Evolutionary conservation across 306 rosid species (phyloP).

Genomic region (Begonia loranthoides): DNA sequence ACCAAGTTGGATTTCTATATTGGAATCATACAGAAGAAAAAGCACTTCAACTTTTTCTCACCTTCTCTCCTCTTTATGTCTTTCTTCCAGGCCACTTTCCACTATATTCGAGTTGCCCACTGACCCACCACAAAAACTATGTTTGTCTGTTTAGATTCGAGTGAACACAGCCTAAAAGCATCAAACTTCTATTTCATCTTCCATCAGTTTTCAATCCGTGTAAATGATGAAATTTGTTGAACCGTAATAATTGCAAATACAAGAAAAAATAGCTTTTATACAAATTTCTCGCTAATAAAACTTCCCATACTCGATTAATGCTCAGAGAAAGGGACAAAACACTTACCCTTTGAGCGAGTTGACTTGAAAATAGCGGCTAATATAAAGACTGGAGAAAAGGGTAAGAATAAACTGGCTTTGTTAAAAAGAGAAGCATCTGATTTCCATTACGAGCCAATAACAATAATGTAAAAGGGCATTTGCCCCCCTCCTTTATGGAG

Average conservation of each 20-base stretch:
- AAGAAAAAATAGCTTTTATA: too few relatives aligned
- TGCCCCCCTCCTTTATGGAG: background rate
- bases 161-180: background rate
- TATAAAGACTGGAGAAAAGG: background rate
- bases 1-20: background rate
- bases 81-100: background rate
- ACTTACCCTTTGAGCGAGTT: background rate
- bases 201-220: background rate
- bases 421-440: conserved; percentile 2
- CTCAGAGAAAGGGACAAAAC: background rate
- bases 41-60: background rate
- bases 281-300: too few relatives aligned
- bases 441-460: background rate
- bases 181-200: background rate
- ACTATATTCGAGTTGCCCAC: background rate
- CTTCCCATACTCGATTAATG: too few relatives aligned
- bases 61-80: background rate
- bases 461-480: background rate
- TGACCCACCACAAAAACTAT: background rate
- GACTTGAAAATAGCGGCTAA: background rate
- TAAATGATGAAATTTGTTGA: background rate
- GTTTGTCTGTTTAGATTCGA: background rate
- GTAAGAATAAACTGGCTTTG: background rate
- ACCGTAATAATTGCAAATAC: too few relatives aligned
- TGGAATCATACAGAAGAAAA: conserved; percentile 1